Base-by-base conservation (phyloP, 2,329 filamentous ascomycete genomes). In the Sporothrix dimorphospora region DNA sequence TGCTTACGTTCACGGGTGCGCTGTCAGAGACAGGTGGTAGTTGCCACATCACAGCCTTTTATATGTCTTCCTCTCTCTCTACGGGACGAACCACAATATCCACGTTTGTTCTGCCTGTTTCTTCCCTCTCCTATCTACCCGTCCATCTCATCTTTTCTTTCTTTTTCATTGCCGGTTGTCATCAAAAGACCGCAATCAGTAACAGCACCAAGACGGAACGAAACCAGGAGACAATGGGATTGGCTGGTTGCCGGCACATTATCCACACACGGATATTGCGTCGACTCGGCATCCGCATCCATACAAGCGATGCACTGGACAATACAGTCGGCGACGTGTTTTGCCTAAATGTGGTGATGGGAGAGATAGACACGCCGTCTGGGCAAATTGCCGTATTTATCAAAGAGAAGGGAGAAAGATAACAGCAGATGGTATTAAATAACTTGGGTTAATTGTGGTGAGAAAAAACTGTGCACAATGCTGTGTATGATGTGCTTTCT, bases 241-340 rank as follows among this genome's bases (percentile, higher is more conserved):
- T 24, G 57, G 34, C 19, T 63, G 57, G 12, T 4, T 30, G 12
- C 16, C 21, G 24, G 14, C 12, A 47, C 24, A 30, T 47, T 47
- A 47, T 47, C 61, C 40, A 65, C 21, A 12, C 5, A 5, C 9
- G 21, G 61, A 47, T 45, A 65, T 47, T 65, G n/a, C 24, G 24
- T 47, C 21, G 12, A 19, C 61, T 45, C 61, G 40, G 61, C 61
- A 14, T 9, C 21, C 61, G 61, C 61, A 65, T 65, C 61, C 40
- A 65, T 65, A 65, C 21, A 65, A 65, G 61, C 61, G 61, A 65
- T 30, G 11, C 3, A 16, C 14, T 47, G 42, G 12, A 0, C 19
- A 14, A 5, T 5, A 24, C 3, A 34, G 27, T 34, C 27, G 27
- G 53, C 27, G 6, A 27, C 1, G n/a, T 24, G 9, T 63, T 63